Evolutionary conservation across 176 grass and related monocot species (phyloP).

Genomic region (Ensete ventricosum): DNA sequence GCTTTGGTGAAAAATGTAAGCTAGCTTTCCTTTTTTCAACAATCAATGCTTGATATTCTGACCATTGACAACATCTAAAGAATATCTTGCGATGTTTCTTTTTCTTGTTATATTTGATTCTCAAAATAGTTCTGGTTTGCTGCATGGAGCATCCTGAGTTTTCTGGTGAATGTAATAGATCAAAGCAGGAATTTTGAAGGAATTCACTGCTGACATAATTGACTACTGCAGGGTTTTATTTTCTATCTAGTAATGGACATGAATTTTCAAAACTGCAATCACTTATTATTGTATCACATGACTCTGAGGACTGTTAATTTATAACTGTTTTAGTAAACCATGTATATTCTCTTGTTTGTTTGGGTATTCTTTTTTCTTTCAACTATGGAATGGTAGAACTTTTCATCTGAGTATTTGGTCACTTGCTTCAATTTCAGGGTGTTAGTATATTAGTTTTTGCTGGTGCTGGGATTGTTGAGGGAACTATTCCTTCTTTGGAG

Average conservation of each 20-base stretch:
- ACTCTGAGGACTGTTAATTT: background rate
- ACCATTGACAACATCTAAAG: background rate
- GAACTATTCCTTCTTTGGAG: constrained; percentile 83
- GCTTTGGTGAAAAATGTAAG: constrained; percentile 84
- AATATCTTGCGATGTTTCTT: background rate
- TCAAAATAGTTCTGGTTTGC: background rate
- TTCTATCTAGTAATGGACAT: background rate
- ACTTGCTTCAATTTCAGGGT: constrained; percentile 36
- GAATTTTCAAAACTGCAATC: background rate
- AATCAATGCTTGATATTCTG: background rate
- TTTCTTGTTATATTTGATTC: background rate
- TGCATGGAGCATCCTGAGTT: background rate
- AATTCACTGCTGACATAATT: background rate
- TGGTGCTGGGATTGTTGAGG: constrained; percentile 81
- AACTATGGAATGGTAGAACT: background rate
- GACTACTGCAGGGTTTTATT: background rate
- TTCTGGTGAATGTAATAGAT: background rate
- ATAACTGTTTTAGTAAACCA: background rate
- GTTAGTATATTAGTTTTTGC: constrained; percentile 69
- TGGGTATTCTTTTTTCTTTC: background rate
- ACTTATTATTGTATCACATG: background rate
- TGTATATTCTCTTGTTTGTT: background rate
- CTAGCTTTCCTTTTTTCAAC: background rate
- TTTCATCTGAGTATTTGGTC: background rate
- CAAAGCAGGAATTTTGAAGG: background rate